Percentiles rank a stretch among this genome's conserved stretches.
These are phyloP conservation scores for Aspergillus cavernicola DNA, from an alignment of 495 filamentous ascomycete species.

Conservation along the genomic window DNA sequence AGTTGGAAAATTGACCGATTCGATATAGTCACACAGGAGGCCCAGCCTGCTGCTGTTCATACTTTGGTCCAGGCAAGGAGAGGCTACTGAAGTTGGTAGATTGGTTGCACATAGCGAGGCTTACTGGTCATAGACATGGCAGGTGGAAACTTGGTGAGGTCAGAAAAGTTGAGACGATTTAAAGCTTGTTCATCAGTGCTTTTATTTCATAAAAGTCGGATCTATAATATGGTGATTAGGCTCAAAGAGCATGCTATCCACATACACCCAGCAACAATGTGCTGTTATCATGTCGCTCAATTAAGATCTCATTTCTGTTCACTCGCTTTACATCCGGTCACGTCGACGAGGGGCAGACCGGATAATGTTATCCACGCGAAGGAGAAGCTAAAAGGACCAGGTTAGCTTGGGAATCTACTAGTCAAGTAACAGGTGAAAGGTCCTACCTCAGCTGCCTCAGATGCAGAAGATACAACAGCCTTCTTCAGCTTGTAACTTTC, in stretches of 20 bases:
- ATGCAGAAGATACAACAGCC: conserved; percentile 91
- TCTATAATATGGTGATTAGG: conserved; percentile 22
- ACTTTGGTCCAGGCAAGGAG: too few species aligned
- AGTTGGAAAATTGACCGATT: too few species aligned
- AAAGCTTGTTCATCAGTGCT: conserved; percentile 12
- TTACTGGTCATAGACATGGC: too few species aligned
- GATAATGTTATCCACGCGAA: conserved; percentile 87
- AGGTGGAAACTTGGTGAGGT: too few species aligned
- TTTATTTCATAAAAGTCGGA: conserved; percentile 19
- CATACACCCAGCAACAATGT: conserved; percentile 9
- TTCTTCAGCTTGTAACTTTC: conserved; percentile 99
- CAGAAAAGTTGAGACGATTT: background rate
- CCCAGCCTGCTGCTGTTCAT: too few species aligned
- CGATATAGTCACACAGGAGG: too few species aligned
- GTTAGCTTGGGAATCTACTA: conserved; percentile 5
- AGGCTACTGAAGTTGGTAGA: too few species aligned
- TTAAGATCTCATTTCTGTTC: background rate
- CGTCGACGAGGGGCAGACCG: conserved; percentile 70
- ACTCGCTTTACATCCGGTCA: conserved; percentile 59
- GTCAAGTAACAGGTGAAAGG: background rate
- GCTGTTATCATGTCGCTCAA: conserved; percentile 2
- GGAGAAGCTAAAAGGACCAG: conserved; percentile 52
- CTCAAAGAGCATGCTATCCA: conserved; percentile 16
- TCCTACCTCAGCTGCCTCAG: conserved; percentile 91
- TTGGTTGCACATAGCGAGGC: too few species aligned